Evolutionary conservation across 1,139 yeast genomes (phyloP), one percentile per base, ranked within the genome.

Genomic region (Scheffersomyces lignicola): DNA sequence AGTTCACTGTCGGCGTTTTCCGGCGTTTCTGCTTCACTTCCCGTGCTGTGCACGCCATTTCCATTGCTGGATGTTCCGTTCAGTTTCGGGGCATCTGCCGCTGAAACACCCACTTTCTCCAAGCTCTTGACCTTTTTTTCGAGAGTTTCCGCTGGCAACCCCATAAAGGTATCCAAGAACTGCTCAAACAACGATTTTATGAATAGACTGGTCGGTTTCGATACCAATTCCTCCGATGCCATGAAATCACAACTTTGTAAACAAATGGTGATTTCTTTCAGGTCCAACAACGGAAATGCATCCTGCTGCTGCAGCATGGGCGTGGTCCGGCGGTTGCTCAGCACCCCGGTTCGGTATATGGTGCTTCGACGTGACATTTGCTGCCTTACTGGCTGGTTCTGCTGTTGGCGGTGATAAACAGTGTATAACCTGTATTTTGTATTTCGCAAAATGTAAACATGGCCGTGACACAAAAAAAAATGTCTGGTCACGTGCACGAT

Each of bases 151-250:
- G 74, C 69, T 2, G 83, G 72, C 1, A 82, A 64, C 9, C 84
- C 87, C 53, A 82, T 67, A 48, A 83, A 86, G 14, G 78, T 70
- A 40, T 83, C 92, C 40, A 86, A 65, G 14, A 87, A 76, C 52
- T 83, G 90, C 45, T 83, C 86, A 41, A 82, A 78, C 24, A 87
- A 58, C 13, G 76, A 64, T 37, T 72, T 73, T 40, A 84, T 74
- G 48, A 77, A 84, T 30, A 74, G 75, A 11, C 81, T 67, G 1
- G 86, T 76, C 6, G 96, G 96, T 44, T 73, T 79, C 16, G 66
- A 50, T 3, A 87, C 66, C 41, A 76, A 69, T 23, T 82, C 88
- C 45, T 81, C 89, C 13, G 76, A 70, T 0, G 81, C 83, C 10
- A 66, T 56, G 34, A 84, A 76, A 40, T 80, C 84, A 52, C 85